These are phyloP conservation scores for Anacardium occidentale DNA, from an alignment of 345 rosid genomes.

Conservation along the genomic window DNA sequence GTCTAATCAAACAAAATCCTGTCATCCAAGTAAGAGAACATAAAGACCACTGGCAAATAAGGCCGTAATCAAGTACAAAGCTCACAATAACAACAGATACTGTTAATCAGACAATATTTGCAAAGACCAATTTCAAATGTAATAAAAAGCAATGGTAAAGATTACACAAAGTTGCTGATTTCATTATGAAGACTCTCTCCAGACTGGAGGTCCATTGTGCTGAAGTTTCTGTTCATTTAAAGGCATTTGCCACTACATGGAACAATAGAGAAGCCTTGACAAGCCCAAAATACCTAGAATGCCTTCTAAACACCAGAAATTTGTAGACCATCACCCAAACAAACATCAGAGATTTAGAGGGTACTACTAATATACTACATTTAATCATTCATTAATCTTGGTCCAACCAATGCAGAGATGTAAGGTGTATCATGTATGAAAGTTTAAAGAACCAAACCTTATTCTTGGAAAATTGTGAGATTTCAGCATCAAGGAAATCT, in stretches of 20 bases:
- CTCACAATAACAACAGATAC: neutral
- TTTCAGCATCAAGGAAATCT: slow-evolving; percentile 35
- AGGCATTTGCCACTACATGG: neutral
- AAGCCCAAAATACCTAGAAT: neutral
- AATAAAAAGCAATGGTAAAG: neutral
- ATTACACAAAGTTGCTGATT: neutral
- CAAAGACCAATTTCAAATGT: neutral
- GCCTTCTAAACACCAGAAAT: neutral
- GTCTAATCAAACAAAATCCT: too few species aligned
- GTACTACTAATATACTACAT: neutral
- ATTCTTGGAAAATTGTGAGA: slow-evolving; percentile 33
- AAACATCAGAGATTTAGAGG: neutral
- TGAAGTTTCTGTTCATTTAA: neutral
- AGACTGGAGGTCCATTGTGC: neutral
- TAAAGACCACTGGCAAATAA: neutral
- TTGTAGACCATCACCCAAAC: neutral
- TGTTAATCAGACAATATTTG: neutral
- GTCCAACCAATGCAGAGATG: neutral
- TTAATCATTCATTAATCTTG: neutral
- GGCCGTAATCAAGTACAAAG: neutral
- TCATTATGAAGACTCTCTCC: neutral
- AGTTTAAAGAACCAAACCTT: slow-evolving; percentile 43
- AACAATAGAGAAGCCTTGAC: neutral
- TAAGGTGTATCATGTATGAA: neutral
- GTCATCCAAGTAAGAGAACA: neutral